Conservation (phyloP, 805 yeast species). For the Jamesozyma piceae region DNA sequence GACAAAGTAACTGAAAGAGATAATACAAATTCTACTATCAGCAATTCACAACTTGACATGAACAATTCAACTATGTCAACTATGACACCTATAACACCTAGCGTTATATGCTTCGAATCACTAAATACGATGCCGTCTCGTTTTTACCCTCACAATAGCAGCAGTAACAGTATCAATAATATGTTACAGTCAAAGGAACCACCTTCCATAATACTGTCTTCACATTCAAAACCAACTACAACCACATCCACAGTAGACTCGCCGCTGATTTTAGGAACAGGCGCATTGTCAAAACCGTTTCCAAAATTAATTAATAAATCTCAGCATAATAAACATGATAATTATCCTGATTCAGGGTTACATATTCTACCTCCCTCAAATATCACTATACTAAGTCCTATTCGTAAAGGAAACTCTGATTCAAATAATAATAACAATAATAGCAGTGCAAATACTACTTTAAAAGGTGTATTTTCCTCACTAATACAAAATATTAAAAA, state of each 20-base stretch:
- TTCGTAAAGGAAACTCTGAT: neutral
- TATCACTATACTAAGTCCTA: neutral
- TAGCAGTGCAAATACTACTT: slow-evolving; percentile 30
- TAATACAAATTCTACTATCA: slow-evolving; percentile 21
- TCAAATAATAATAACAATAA: slow-evolving; percentile 15
- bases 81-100: slow-evolving; percentile 1
- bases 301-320: neutral
- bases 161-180: neutral
- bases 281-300: slow-evolving; percentile 1
- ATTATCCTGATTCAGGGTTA: neutral
- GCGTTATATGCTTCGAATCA: neutral
- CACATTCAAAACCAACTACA: neutral
- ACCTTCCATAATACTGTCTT: neutral
- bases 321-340: too few species aligned
- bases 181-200: neutral
- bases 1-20: slow-evolving; percentile 11
- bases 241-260: neutral
- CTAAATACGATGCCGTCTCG: neutral
- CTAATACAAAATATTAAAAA: slow-evolving; percentile 30
- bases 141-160: neutral
- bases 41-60: slow-evolving; percentile 13
- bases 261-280: neutral
- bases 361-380: neutral
- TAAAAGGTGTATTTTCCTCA: slow-evolving; percentile 50
- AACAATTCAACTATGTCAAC: slow-evolving; percentile 4